A percentile compares a stretch with the other conserved stretches of the same genome.
Evolutionary conservation across 2,329 filamentous ascomycete species (phyloP).

Genomic region (Penicillium digitatum): DNA sequence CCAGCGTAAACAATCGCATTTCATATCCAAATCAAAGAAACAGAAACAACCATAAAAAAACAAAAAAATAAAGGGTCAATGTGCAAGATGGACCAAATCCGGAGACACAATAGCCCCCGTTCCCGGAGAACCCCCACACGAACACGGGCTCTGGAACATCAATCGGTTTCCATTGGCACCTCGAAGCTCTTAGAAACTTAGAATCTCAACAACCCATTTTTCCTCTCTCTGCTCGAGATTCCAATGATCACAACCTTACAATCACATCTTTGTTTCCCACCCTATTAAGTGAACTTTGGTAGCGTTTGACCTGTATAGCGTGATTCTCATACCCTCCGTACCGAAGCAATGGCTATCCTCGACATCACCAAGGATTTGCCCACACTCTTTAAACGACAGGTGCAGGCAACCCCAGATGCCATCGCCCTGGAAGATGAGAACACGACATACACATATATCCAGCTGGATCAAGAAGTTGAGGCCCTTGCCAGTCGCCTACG

Average conservation of each 20-base stretch:
- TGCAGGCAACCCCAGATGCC: conserved; percentile 62
- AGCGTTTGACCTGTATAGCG: not conserved
- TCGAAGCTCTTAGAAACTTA: conserved; percentile 1
- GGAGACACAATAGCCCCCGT: not conserved
- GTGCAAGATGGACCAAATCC: not conserved
- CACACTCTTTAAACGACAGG: conserved; percentile 67
- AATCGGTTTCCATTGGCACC: not conserved
- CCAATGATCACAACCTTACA: not conserved
- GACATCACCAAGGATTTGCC: conserved; percentile 69
- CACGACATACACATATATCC: conserved; percentile 64
- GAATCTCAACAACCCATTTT: conserved; percentile 1
- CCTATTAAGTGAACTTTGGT: not conserved
- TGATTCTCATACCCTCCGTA: not conserved
- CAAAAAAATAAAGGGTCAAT: not conserved
- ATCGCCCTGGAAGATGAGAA: conserved; percentile 69
- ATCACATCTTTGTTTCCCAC: not conserved
- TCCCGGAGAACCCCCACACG: conserved; percentile 3
- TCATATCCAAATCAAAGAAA: not conserved
- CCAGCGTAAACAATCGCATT: too few species aligned
- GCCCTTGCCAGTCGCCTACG: conserved; percentile 63
- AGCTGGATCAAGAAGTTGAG: conserved; percentile 65
- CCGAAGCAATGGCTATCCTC: conserved; percentile 57
- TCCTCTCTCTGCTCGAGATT: not conserved
- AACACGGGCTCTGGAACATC: not conserved
- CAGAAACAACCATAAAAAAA: too few species aligned